phyloP scores from a whole-genome alignment of 2,329 filamentous ascomycete species.

The Knufia petricola region DNA sequence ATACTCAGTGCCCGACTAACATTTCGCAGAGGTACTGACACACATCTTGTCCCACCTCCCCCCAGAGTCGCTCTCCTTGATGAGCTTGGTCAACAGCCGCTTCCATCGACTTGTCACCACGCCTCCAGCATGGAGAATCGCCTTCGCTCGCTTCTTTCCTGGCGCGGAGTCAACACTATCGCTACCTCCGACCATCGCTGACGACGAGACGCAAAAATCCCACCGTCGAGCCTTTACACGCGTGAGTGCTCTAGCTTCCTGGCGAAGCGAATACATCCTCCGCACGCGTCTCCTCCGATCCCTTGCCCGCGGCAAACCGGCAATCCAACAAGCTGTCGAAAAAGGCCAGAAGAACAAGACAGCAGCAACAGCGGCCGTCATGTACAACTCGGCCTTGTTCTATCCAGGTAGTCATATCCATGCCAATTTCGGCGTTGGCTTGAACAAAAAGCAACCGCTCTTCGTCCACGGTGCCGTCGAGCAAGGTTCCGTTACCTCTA shows the following conservation, averaged over 20 bases:
- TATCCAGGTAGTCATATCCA: conserved; percentile 72
- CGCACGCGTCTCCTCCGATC: conserved; percentile 76
- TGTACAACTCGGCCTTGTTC: conserved; percentile 75
- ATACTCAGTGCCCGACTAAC: conserved; percentile 22
- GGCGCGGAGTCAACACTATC: conserved; percentile 52
- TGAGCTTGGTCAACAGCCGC: conserved; percentile 76
- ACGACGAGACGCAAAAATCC: conserved; percentile 42
- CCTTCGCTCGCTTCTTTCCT: conserved; percentile 83
- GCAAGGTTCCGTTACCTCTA: conserved; percentile 65
- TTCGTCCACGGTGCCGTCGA: conserved; percentile 79
- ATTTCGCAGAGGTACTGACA: conserved; percentile 68
- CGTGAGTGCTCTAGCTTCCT: conserved; percentile 74
- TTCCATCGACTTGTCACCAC: conserved; percentile 83
- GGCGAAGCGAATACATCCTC: conserved; percentile 91
- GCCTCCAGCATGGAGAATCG: conserved; percentile 86
- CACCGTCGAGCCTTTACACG: conserved; percentile 73
- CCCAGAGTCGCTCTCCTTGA: conserved; percentile 69
- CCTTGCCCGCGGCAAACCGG: conserved; percentile 69
- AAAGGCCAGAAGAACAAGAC: conserved; percentile 47
- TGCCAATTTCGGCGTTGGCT: conserved; percentile 59
- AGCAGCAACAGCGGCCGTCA: conserved; percentile 63
- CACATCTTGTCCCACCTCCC: conserved; percentile 85
- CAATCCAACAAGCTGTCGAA: conserved; percentile 42
- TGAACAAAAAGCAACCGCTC: conserved; percentile 60
- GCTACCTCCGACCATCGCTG: conserved; percentile 32